Evolutionary conservation across 2,329 filamentous ascomycete species (phyloP).

Genomic region (Phaeosphaeria sp.): DNA sequence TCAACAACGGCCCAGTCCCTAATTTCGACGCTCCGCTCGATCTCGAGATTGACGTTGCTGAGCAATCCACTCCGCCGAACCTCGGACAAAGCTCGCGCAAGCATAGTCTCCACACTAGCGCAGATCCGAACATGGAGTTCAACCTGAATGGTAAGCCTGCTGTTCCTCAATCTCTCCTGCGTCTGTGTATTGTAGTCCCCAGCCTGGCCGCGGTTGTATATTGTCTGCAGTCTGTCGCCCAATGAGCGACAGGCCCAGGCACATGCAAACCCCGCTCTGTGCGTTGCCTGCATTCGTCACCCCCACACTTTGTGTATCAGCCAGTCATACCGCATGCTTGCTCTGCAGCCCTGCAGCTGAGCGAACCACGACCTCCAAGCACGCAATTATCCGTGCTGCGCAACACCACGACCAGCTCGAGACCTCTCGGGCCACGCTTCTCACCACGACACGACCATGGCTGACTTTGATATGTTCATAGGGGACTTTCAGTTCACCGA

Average conservation of each 20-base stretch:
- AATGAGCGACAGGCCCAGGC: constrained; percentile 28
- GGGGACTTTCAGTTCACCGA: constrained; percentile 56
- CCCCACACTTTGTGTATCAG: constrained; percentile 33
- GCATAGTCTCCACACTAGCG: constrained; percentile 18
- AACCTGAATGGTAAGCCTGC: constrained; percentile 41
- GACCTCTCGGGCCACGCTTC: constrained; percentile 9
- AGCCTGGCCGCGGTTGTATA: constrained; percentile 18
- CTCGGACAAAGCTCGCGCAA: constrained; percentile 20
- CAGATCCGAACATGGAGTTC: constrained; percentile 43
- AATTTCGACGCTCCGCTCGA: constrained; percentile 33
- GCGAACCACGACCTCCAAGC: constrained; percentile 35
- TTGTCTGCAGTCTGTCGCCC: constrained; percentile 20
- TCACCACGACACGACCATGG: constrained; percentile 28
- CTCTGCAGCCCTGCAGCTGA: constrained; percentile 28
- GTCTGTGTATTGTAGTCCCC: constrained; percentile 13
- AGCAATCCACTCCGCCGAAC: constrained; percentile 22
- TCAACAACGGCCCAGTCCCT: constrained; percentile 59
- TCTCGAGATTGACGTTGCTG: constrained; percentile 38
- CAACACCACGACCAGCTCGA: constrained; percentile 19
- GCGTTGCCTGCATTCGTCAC: constrained; percentile 30
- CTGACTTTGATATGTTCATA: constrained; percentile 47
- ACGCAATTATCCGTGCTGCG: constrained; percentile 44
- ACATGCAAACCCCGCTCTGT: constrained; percentile 36
- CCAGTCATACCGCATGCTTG: constrained; percentile 30
- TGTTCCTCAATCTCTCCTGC: constrained; percentile 10